These are phyloP conservation scores for Patellifolia procumbens DNA, from an alignment of 179 eudicot genomes.

Conservation along the genomic window DNA sequence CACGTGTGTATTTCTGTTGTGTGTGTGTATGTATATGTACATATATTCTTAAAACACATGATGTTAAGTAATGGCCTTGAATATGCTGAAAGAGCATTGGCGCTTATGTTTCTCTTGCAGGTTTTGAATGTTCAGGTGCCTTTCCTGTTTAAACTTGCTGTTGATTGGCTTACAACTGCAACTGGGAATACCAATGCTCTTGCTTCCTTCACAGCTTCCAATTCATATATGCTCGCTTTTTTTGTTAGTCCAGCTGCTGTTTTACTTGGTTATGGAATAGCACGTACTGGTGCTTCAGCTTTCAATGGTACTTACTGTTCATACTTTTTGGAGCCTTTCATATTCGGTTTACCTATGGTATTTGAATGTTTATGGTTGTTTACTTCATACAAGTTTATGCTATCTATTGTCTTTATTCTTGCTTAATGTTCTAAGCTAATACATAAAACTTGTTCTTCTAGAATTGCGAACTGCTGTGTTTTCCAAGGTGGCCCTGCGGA, in stretches of 20 bases:
- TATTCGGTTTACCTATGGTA: not conserved
- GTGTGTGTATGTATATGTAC: too few relatives aligned
- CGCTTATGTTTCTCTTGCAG: slow-evolving; percentile 41
- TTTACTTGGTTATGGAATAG: slow-evolving; percentile 90
- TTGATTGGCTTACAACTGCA: slow-evolving; percentile 89
- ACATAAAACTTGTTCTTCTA: slow-evolving; percentile 34
- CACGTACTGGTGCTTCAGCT: slow-evolving; percentile 84
- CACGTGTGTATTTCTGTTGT: too few relatives aligned
- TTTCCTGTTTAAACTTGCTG: slow-evolving; percentile 91
- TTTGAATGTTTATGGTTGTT: not conserved
- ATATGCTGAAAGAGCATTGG: slow-evolving; percentile 5
- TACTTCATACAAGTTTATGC: not conserved
- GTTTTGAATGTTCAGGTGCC: slow-evolving; percentile 98
- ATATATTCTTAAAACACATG: too few relatives aligned
- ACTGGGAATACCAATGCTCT: slow-evolving; percentile 79
- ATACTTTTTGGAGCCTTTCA: slow-evolving; percentile 14
- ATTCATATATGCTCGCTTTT: slow-evolving; percentile 70
- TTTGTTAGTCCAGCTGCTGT: slow-evolving; percentile 94
- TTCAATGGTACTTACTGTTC: slow-evolving; percentile 71
- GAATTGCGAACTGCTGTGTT: slow-evolving; percentile 96
- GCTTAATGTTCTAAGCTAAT: slow-evolving; percentile 4
- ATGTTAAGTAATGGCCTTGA: not conserved
- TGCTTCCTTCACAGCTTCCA: slow-evolving; percentile 77
- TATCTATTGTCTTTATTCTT: not conserved
- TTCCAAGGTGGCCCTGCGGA: slow-evolving; percentile 90